Base-by-base conservation (phyloP, 805 yeast genomes). In the Hagleromyces aurorensis region DNA sequence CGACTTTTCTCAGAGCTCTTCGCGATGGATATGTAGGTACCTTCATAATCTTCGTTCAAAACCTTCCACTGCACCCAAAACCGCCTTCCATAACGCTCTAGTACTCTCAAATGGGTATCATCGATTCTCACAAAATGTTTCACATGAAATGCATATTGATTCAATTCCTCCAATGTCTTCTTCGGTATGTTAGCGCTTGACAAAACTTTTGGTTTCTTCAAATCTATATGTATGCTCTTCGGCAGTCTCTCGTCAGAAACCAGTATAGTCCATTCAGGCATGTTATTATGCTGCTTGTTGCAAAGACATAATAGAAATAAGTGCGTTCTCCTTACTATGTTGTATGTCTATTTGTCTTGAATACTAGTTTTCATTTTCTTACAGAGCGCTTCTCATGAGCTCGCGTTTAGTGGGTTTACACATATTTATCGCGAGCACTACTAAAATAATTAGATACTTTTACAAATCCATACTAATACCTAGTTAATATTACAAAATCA, bases 71-170 rank as follows among this genome's bases (percentile, higher is more conserved):
- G 29, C 7, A 44, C 23, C 45, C 50, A 48, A 20, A 27, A 41
- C 7, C 30, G 25, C 9, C 31, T 27, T 5, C 43, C 41, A 33
- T 51, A 51, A 14, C 37, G 33, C 17, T 51, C 56, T 10, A 50
- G 22, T 13, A n/a, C n/a, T n/a, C n/a, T n/a, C n/a, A n/a, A n/a
- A n/a, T n/a, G n/a, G n/a, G n/a, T n/a, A n/a, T n/a, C n/a, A n/a
- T n/a, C n/a, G n/a, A n/a, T n/a, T n/a, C 16, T 9, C 23, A 21
- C 22, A 8, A 43, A 5, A 30, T 41, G 35, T 15, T 31, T 41
- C 23, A 29, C 6, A 13, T 21, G 13, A 10, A 31, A 17, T 12
- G 22, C 30, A 14, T 16, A 24, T 9, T 10, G n/a, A 3, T 19
- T n/a, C 12, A 25, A 17, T 21, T 15, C 22, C 3, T 21, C 21